Percentiles rank a stretch among this genome's conserved stretches.
Conservation (phyloP, 306 rosid genomes). For the Fagus sylvatica region DNA sequence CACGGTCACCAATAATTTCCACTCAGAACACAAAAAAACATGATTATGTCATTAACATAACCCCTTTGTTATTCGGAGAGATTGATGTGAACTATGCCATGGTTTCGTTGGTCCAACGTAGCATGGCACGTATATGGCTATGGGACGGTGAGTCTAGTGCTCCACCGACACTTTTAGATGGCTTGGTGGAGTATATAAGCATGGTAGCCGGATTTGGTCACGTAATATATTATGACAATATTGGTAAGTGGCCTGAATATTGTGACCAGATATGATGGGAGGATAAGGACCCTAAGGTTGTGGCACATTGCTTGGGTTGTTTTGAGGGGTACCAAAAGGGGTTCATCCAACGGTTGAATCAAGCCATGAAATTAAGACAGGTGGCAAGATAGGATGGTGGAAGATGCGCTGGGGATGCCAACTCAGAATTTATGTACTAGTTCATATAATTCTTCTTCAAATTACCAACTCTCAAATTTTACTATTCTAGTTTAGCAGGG, state of each 20-base stretch:
- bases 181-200: slow-evolving; percentile 54
- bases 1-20: not conserved
- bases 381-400: slow-evolving; percentile 54
- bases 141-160: slow-evolving; percentile 49
- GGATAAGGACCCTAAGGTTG: slow-evolving; percentile 41
- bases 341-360: slow-evolving; percentile 71
- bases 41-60: slow-evolving; percentile 42
- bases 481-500: not conserved
- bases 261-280: slow-evolving; percentile 43
- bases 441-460: slow-evolving; percentile 13
- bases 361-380: slow-evolving; percentile 46
- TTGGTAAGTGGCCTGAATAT: not conserved
- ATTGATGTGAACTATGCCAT: slow-evolving; percentile 20
- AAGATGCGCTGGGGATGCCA: slow-evolving; percentile 44
- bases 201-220: slow-evolving; percentile 37
- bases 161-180: slow-evolving; percentile 49
- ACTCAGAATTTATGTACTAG: slow-evolving; percentile 35
- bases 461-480: not conserved
- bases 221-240: not conserved
- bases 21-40: not conserved
- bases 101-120: slow-evolving; percentile 42
- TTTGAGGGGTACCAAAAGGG: slow-evolving; percentile 44
- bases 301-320: slow-evolving; percentile 39
- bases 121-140: slow-evolving; percentile 59
- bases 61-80: slow-evolving; percentile 39